These are phyloP conservation scores for Parafenestella ontariensis DNA, from an alignment of 2,329 filamentous ascomycete species.

Conservation along the genomic window DNA sequence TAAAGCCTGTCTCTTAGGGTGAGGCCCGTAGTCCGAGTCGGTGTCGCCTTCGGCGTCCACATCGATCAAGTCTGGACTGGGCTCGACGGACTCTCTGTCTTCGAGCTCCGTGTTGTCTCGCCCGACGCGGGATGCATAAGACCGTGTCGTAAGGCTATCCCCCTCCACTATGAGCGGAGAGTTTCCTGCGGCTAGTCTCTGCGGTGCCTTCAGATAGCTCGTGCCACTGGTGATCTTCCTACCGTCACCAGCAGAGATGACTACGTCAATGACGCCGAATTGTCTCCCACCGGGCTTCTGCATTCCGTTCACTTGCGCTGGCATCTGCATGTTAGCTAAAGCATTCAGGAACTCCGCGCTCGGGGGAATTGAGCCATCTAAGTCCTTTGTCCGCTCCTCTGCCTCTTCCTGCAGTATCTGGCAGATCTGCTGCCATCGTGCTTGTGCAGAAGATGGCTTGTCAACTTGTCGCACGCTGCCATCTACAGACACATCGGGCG, in stretches of 20 bases:
- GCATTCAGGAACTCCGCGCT: conserved; percentile 49
- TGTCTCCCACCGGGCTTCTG: conserved; percentile 37
- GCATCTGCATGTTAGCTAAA: conserved; percentile 49
- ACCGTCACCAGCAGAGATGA: conserved; percentile 40
- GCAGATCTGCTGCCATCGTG: conserved; percentile 48
- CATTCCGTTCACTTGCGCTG: conserved; percentile 38
- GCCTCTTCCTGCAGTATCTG: conserved; percentile 44
- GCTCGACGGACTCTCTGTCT: neutral
- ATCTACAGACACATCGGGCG: conserved; percentile 32
- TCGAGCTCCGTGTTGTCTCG: neutral
- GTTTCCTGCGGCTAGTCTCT: conserved; percentile 26
- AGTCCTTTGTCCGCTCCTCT: conserved; percentile 41
- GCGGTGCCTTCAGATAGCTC: conserved; percentile 33
- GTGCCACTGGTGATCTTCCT: conserved; percentile 30
- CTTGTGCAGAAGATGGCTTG: conserved; percentile 5
- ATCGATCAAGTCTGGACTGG: neutral
- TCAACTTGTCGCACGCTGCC: conserved; percentile 17
- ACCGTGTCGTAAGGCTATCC: neutral
- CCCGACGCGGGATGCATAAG: neutral
- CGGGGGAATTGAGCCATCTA: conserved; percentile 39
- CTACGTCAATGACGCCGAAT: conserved; percentile 50
- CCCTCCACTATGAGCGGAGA: neutral
- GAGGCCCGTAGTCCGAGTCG: conserved; percentile 3
- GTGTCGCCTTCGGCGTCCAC: conserved; percentile 14
- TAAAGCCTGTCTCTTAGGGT: conserved; percentile 10